phyloP scores from a whole-genome alignment of 345 rosid species.

The Carallia pectinifolia region DNA sequence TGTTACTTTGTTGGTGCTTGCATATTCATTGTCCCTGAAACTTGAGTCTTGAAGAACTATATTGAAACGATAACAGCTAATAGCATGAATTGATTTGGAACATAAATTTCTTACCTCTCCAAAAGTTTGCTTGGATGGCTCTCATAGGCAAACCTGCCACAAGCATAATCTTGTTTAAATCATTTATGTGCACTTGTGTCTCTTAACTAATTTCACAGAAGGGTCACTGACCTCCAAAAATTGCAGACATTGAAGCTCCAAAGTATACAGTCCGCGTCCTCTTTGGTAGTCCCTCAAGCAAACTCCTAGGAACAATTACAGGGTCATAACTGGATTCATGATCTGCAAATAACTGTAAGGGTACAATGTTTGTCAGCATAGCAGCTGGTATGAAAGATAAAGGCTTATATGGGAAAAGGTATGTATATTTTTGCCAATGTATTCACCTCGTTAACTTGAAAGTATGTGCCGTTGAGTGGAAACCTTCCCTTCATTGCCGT shows the following conservation, averaged over 20 bases:
- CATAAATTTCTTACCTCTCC: too few relatives aligned
- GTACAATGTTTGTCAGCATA: not conserved
- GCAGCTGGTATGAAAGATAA: not conserved
- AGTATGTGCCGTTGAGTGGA: constrained; percentile 95
- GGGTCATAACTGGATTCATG: constrained; percentile 80
- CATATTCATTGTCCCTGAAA: too few relatives aligned
- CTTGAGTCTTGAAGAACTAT: too few relatives aligned
- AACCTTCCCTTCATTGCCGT: constrained; percentile 97
- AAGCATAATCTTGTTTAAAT: too few relatives aligned
- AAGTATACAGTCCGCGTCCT: constrained; percentile 63
- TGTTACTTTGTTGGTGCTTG: too few relatives aligned
- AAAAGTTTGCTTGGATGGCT: too few relatives aligned
- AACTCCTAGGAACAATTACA: constrained; percentile 76
- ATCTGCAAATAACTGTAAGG: constrained; percentile 82
- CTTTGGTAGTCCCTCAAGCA: constrained; percentile 36
- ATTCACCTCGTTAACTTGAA: constrained; percentile 89
- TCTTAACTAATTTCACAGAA: not conserved
- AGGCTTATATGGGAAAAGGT: too few relatives aligned
- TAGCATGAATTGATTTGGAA: too few relatives aligned
- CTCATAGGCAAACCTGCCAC: too few relatives aligned
- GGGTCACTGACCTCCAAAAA: constrained; percentile 65
- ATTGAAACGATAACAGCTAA: too few relatives aligned
- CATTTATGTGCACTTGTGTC: too few relatives aligned
- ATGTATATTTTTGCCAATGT: too few relatives aligned
- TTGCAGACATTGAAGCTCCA: constrained; percentile 86